Base-by-base conservation (phyloP, 768 basidiomycete species). In the Agrocybe praecox region DNA sequence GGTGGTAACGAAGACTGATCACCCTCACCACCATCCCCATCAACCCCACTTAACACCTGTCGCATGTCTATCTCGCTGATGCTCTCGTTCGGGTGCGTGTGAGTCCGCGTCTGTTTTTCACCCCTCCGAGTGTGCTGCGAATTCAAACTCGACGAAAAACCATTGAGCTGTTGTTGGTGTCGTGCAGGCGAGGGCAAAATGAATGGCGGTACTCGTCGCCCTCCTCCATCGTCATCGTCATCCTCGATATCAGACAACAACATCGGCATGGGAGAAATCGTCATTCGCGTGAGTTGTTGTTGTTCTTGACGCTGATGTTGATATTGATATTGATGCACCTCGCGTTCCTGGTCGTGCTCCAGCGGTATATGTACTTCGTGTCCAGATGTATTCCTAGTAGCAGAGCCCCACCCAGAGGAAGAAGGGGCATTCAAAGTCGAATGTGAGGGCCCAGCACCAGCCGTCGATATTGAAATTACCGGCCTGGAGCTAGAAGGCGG, bases 21-120 rank as follows among this genome's bases (percentile, higher is more conserved):
- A 15, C 26, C 23, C 22, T 49, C 55, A 42, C 63, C 22, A 48
- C 52, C 51, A 48, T 51, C 32, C 10, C 50, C 54, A 17, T 61
- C 64, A 12, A 61, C 52, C 6, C 58, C 65, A 24, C 66, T 48
- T 19, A 68, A 52, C 51, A 72, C 72, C 23, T 29, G 26, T 29
- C 68, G 69, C 49, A 77, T 69, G 60, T 76, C 73, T 46, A 77
- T 75, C 9, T 66, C 63, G 2, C 72, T 73, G 5, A 77, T 73
- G 46, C 73, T 74, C 44, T 76, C 75, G 59, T 74, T 71, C 22
- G 58, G 36, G 33, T 34, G 15, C 15, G 33, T 34, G 15, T 34
- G 15, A 34, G 15, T 15, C 61, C 22, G 21, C 33, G 36, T n/a
- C n/a, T n/a, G n/a, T n/a, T n/a, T n/a, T n/a, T n/a, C n/a, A n/a